Percentiles rank a stretch among this genome's conserved stretches.
Conservation (phyloP, 2,329 filamentous ascomycete genomes). For the Fusarium verticillioides region DNA sequence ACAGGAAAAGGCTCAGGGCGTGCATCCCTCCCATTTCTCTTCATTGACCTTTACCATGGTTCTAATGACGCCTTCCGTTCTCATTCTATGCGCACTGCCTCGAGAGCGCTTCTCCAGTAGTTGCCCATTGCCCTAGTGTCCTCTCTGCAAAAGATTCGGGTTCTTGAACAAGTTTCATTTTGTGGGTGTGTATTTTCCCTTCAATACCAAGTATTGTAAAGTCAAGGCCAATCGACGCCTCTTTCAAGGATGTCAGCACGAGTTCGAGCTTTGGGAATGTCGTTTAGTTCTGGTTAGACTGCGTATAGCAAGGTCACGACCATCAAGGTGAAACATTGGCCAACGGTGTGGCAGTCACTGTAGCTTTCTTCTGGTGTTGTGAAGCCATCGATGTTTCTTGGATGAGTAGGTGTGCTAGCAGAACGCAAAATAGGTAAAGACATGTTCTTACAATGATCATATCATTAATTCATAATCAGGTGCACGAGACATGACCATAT, state of each 20-base stretch:
- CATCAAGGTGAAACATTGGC: neutral
- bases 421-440: neutral
- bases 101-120: neutral
- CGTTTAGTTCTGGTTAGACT: neutral
- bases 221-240: too few species aligned
- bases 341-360: neutral
- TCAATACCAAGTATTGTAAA: too few species aligned
- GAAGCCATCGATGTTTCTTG: neutral
- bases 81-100: neutral
- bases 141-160: neutral
- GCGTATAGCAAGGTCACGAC: neutral
- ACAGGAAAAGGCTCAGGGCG: neutral
- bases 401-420: neutral
- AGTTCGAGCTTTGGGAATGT: neutral
- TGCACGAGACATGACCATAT: neutral
- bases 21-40: neutral
- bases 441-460: neutral
- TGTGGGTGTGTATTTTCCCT: neutral
- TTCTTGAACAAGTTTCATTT: neutral
- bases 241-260: neutral
- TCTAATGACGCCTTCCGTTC: too few species aligned
- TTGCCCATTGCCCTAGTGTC: neutral
- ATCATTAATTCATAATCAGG: neutral
- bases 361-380: neutral
- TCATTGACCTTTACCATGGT: neutral